phyloP scores from a whole-genome alignment of 2,329 filamentous ascomycete species.

The Zasmidium citrigriseum region DNA sequence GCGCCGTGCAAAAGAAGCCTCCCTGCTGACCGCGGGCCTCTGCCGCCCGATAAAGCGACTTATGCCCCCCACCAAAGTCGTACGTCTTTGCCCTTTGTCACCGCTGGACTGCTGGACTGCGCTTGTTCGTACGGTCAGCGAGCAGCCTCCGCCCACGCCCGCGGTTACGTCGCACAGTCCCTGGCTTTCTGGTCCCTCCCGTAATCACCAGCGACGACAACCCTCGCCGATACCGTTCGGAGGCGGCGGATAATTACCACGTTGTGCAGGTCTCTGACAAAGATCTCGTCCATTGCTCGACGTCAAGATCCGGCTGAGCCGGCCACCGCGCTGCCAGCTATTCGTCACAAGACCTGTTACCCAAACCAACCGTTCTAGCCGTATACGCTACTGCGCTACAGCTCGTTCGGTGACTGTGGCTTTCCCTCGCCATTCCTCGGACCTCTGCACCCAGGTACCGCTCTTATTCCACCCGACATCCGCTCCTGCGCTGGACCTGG shows the following conservation, averaged over 20 bases:
- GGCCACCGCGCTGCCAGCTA: background rate
- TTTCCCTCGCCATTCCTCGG: too few relatives aligned
- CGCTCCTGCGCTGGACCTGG: background rate
- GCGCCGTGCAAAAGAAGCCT: too few relatives aligned
- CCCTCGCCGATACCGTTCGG: too few relatives aligned
- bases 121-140: background rate
- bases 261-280: background rate
- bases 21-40: background rate
- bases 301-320: background rate
- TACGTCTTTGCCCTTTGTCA: background rate
- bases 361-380: background rate
- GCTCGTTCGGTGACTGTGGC: background rate
- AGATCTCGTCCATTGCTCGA: background rate
- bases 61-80: background rate
- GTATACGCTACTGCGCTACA: background rate
- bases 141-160: too few relatives aligned
- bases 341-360: background rate
- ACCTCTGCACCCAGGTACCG: background rate
- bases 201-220: too few relatives aligned
- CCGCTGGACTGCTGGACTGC: background rate
- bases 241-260: too few relatives aligned
- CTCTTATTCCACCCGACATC: background rate
- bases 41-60: background rate
- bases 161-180: too few relatives aligned
- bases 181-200: too few relatives aligned